Base-by-base conservation (phyloP, 441 rosid species). In the Croton laevigatus region DNA sequence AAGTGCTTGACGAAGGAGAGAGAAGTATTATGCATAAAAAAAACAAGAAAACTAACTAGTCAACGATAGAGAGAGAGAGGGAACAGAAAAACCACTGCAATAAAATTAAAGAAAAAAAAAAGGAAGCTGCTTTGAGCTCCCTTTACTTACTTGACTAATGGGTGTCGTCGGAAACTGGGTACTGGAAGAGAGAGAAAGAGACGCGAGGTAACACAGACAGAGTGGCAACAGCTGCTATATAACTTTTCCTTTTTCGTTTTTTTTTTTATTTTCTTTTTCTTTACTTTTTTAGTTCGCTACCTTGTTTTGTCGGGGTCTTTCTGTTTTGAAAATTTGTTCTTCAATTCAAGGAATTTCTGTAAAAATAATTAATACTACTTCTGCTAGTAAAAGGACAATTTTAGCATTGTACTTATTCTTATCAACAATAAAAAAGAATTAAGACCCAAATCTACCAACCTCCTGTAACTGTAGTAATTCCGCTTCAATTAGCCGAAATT, bases 151-250 rank as follows among this genome's bases (percentile, higher is more conserved):
- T 37, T 44, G 64, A 44, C 32, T 16, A 38, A 57, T 12, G n/a
- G 48, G 49, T 16, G 54, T 57, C 54, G 74, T 46, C 55, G 74
- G 70, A 72, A 66, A 66, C 49, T 17, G 60, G 72, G 62, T 17
- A 32, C 3, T 12, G 66, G 53, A 36, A 23, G 13, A 54, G 65
- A 23, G 66, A 37, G 53, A 65, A 45, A 19, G 48, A 59, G 32
- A 36, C 13, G 51, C 37, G 3, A n/a, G 10, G 20, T 12, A 4
- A 60, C 7, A 3, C 12, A 14, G 55, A 19, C 58, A 34, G 72
- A 27, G 20, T 61, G 42, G 59, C 62, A 20, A 61, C 57, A 60
- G 71, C 68, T 59, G 52, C 58, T 3, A 13, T 13, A 3, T 34
- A 52, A 52, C 57, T 52, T 23, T 64, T 59, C 20, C n/a, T 22